Evolutionary conservation across 345 rosid species (phyloP).

Genomic region (Orychophragmus violaceus): DNA sequence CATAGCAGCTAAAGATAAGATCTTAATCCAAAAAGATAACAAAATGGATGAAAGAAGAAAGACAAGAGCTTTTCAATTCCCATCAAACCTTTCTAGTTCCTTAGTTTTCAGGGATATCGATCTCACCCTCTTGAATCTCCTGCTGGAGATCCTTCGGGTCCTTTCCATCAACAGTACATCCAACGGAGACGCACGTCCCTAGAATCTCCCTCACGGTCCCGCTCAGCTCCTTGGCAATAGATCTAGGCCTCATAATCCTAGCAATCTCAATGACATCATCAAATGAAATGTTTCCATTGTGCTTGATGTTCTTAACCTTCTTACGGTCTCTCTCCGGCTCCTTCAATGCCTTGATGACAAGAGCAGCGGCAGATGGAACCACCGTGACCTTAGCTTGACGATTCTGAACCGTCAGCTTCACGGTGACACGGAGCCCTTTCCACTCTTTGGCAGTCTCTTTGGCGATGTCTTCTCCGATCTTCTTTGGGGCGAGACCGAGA

Average conservation of each 20-base stretch:
- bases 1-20: slow-evolving; percentile 7
- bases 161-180: slow-evolving; percentile 63
- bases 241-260: slow-evolving; percentile 35
- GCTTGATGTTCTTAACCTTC: slow-evolving; percentile 36
- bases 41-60: background rate
- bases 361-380: slow-evolving; percentile 53
- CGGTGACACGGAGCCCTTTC: slow-evolving; percentile 58
- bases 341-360: slow-evolving; percentile 50
- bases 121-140: slow-evolving; percentile 40
- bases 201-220: slow-evolving; percentile 42
- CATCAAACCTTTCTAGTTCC: background rate
- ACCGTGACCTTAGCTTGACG: slow-evolving; percentile 54
- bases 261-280: slow-evolving; percentile 36
- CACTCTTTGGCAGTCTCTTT: slow-evolving; percentile 57
- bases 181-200: slow-evolving; percentile 36
- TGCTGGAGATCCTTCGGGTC: slow-evolving; percentile 41
- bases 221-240: slow-evolving; percentile 35
- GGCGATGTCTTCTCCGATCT: slow-evolving; percentile 61
- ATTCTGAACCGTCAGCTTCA: slow-evolving; percentile 55
- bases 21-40: background rate
- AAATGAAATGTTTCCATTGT: slow-evolving; percentile 31
- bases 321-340: slow-evolving; percentile 38
- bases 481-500: slow-evolving; percentile 58
- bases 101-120: slow-evolving; percentile 34
- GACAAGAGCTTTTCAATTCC: background rate